These are phyloP conservation scores for Zoysia pacifica DNA, from an alignment of 176 grass and related monocot species.

Conservation along the genomic window DNA sequence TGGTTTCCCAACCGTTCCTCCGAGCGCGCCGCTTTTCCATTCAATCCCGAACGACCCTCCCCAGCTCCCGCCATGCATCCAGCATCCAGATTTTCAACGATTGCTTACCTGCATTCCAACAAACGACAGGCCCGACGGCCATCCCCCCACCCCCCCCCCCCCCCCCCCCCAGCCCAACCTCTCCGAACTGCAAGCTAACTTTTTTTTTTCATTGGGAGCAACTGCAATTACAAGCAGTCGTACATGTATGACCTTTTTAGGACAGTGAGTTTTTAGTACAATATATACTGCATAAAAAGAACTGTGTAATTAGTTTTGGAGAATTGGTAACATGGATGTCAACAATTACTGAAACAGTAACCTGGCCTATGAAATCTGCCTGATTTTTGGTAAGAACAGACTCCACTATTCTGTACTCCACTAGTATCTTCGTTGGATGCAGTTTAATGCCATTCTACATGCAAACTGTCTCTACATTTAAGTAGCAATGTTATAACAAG, in stretches of 20 bases:
- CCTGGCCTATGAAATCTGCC: neutral
- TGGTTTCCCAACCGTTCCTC: constrained; percentile 28
- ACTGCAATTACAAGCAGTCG: neutral
- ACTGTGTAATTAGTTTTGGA: neutral
- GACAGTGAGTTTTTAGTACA: neutral
- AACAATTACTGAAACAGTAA: neutral
- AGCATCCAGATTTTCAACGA: constrained; percentile 3
- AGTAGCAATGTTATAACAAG: no score
- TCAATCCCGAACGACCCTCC: neutral
- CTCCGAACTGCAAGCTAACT: no score
- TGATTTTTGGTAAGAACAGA: neutral
- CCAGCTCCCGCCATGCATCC: neutral
- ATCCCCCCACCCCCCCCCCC: neutral
- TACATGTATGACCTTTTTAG: neutral
- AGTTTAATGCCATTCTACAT: neutral
- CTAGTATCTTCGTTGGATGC: neutral
- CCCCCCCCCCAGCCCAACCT: neutral
- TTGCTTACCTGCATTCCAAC: constrained; percentile 34
- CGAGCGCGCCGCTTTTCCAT: constrained; percentile 7
- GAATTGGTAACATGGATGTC: neutral
- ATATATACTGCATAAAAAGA: neutral
- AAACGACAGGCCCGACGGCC: constrained; percentile 4
- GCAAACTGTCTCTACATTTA: neutral
- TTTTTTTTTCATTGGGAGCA: neutral
- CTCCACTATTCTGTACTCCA: neutral